Evolutionary conservation across 345 rosid genomes (phyloP).

Genomic region (Hevea brasiliensis): DNA sequence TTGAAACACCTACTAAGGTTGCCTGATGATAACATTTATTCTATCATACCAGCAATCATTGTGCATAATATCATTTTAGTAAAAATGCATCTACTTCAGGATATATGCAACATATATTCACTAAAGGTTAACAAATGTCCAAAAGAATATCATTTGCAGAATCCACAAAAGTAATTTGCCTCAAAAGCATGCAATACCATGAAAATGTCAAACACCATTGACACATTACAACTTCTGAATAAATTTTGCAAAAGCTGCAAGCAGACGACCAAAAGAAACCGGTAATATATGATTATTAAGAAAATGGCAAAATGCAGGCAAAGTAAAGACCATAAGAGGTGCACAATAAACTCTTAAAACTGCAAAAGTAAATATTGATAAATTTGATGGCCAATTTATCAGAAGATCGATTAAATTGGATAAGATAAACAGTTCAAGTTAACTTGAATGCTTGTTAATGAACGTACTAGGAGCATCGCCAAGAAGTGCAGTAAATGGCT

Average conservation of each 20-base stretch:
- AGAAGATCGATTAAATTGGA: neutral
- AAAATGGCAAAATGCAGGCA: slow-evolving; percentile 2
- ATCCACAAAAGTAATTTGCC: neutral
- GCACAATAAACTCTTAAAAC: neutral
- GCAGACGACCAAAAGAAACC: neutral
- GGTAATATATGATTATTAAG: neutral
- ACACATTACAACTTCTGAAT: neutral
- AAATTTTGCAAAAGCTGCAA: neutral
- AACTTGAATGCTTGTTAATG: neutral
- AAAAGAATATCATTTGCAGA: too few relatives aligned
- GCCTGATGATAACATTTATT: neutral
- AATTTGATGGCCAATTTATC: neutral
- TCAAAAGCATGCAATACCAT: neutral
- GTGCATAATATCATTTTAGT: neutral
- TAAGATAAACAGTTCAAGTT: neutral
- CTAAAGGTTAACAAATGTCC: neutral
- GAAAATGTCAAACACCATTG: neutral
- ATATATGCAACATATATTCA: neutral
- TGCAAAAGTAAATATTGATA: neutral
- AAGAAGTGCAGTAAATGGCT: slow-evolving; percentile 78
- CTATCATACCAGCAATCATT: neutral
- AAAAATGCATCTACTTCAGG: neutral
- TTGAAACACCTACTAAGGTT: neutral
- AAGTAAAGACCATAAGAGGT: neutral
- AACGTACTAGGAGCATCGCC: slow-evolving; percentile 68